phyloP scores from a whole-genome alignment of 2,329 filamentous ascomycete species.

The Aspergillus sp. region DNA sequence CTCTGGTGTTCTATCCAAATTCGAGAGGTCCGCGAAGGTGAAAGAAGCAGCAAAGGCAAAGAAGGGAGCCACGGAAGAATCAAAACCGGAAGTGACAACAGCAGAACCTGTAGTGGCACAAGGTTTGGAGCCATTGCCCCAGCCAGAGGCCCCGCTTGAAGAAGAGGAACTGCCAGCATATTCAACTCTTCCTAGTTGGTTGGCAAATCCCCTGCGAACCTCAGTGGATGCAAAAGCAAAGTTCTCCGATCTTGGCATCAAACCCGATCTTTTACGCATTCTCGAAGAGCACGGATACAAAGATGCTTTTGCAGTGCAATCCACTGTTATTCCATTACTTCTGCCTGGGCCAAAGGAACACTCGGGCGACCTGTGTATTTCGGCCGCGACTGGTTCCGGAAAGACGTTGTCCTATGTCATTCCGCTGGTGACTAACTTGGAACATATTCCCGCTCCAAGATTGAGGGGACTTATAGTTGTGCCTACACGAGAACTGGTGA shows the following conservation, averaged over 20 bases:
- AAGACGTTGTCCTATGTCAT: slow-evolving; percentile 91
- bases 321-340: slow-evolving; percentile 71
- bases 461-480: slow-evolving; percentile 78
- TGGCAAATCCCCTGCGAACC: slow-evolving; percentile 67
- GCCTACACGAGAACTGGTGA: slow-evolving; percentile 83
- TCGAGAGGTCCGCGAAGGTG: slow-evolving; percentile 28
- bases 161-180: slow-evolving; percentile 58
- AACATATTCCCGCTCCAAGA: slow-evolving; percentile 55
- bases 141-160: slow-evolving; percentile 55
- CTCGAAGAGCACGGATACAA: slow-evolving; percentile 63
- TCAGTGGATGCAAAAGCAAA: slow-evolving; percentile 52
- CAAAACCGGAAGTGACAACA: slow-evolving; percentile 2
- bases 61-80: slow-evolving; percentile 6
- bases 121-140: slow-evolving; percentile 73
- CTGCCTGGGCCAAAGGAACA: slow-evolving; percentile 57
- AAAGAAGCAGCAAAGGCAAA: slow-evolving; percentile 12
- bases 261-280: slow-evolving; percentile 52
- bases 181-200: slow-evolving; percentile 73
- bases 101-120: slow-evolving; percentile 28
- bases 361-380: slow-evolving; percentile 75
- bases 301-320: slow-evolving; percentile 71
- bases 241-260: slow-evolving; percentile 61
- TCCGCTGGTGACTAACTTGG: slow-evolving; percentile 72
- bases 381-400: slow-evolving; percentile 88
- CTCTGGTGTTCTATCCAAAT: slow-evolving; percentile 32